phyloP scores from a whole-genome alignment of 495 filamentous ascomycete species.

The Venustampulla echinocandica region DNA sequence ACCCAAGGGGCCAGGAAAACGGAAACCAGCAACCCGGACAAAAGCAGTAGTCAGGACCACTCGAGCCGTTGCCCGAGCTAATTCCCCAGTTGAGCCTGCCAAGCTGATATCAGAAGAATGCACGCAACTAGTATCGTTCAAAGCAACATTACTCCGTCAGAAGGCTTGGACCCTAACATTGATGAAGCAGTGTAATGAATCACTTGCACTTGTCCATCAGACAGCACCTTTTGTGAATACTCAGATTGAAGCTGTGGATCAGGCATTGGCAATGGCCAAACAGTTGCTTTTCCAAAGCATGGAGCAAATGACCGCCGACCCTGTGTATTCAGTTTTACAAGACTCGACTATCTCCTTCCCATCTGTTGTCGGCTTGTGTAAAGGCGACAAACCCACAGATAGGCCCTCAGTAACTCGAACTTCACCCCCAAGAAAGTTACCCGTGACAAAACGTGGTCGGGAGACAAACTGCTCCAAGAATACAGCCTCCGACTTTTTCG shows the following conservation, averaged over 20 bases:
- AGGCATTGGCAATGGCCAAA: constrained; percentile 49
- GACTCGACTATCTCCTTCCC: constrained; percentile 87
- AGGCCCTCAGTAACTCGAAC: constrained; percentile 6
- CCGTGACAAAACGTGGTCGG: not conserved
- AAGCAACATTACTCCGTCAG: constrained; percentile 53
- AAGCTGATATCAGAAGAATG: constrained; percentile 37
- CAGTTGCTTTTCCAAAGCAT: constrained; percentile 50
- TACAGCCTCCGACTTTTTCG: constrained; percentile 36
- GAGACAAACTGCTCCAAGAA: constrained; percentile 12
- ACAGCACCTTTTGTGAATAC: constrained; percentile 33
- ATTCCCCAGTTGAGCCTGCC: constrained; percentile 22
- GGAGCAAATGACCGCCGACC: constrained; percentile 64
- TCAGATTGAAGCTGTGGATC: constrained; percentile 34
- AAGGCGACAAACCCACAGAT: constrained; percentile 13
- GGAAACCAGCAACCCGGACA: constrained; percentile 17
- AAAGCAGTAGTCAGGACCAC: constrained; percentile 18
- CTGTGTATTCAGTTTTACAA: constrained; percentile 78
- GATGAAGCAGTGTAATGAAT: constrained; percentile 47
- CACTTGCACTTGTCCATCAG: constrained; percentile 40
- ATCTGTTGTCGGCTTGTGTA: constrained; percentile 37
- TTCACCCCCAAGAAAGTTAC: constrained; percentile 13
- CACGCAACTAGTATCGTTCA: constrained; percentile 46
- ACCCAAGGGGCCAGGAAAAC: constrained; percentile 14
- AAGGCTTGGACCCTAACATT: constrained; percentile 50
- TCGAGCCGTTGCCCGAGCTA: constrained; percentile 13